Base-by-base conservation (phyloP, 805 yeast genomes). In the Metschnikowia lochheadii region DNA sequence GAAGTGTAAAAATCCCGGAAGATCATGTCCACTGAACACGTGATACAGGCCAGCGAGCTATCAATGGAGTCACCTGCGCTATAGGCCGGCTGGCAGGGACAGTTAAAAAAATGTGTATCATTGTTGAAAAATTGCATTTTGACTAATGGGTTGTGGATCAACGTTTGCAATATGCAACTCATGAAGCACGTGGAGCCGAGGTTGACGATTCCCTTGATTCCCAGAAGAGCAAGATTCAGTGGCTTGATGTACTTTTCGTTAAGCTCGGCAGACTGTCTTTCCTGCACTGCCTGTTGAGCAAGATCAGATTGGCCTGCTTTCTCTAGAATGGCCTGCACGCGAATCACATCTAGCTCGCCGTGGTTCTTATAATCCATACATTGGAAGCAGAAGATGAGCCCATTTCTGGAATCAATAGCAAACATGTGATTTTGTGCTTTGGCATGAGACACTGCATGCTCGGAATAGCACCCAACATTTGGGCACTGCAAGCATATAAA, bases 161-260 rank as follows among this genome's bases (percentile, higher is more conserved):
- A 69, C 0, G 95, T 82, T 70, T 94, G 99, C 38, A 94, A 68
- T n/a, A 91, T 82, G 35, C 92, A 86, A 58, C 96, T 87, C 89
- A 94, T 92, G 70, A 89, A 94, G 71, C 99, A 94, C 0, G 99
- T 94, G 0, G 99, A 87, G 0, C 99, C 99, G 84, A 92, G 82
- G 65, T 92, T 92, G 46, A 89, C 84, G 58, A 94, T 81, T 3
- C 99, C 99, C 47, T 87, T 79, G 18, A 94, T 71, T 0, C 97
- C 98, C n/a, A 83, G 78, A 5, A 81, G 74, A 1, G 91, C 85
- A 47, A 77, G 78, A 58, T 62, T 68, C 18, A 72, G 64, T 34
- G 89, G 87, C 37, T 55, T 54, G 14, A 51, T 37, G 55, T 62
- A 68, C 17, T 20, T 32, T 7, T 20, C 38, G 14, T 32, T 38